Evolutionary conservation across 2,329 filamentous ascomycete species (phyloP), one percentile per base, ranked within the genome.

Genomic region (Thelonectria blattea): DNA sequence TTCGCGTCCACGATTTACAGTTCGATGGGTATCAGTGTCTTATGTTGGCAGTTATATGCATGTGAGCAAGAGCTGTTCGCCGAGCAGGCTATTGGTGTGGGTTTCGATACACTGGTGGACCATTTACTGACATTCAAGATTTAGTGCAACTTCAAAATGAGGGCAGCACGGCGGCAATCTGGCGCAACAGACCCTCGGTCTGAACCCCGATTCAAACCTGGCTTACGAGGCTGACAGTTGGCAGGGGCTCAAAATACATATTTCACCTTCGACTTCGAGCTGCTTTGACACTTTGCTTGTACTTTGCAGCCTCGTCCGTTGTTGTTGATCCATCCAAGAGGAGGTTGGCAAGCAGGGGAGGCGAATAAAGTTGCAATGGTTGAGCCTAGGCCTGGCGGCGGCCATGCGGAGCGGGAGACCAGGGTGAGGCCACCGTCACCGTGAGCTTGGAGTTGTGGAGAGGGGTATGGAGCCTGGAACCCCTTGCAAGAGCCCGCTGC

Each of bases 321-420:
- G 4, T 30, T 30, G 27, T 17, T 14, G 17, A 27, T 50, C 41
- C 50, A 43, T 9, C 46, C 20, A n/a, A 50, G 22, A 52, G 54
- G 43, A 15, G 41, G 48, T 22, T 52, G 51, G 56, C n/a, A 37
- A 41, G 49, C 54, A 58, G 54, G 61, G 61, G 56, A 56, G 27
- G 47, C 39, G 54, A 56, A 61, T 65, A 59, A 60, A 54, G 60
- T 69, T 65, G 52, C 52, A 68, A 71, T 68, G 68, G 66, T 59
- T 63, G 64, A 64, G 51, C 63, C 58, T 62, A 53, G 67, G 62
- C 48, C 61, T 62, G 55, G 52, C 55, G 61, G 56, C 59, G 58
- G 62, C 65, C 64, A 69, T 62, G 68, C 54, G 60, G 61, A 66
- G 62, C 70, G 68, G 71, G 65, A 71, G 69, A 72, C 71, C 60